Evolutionary conservation across 306 rosid species (phyloP).

Genomic region (Prunus armeniaca): DNA sequence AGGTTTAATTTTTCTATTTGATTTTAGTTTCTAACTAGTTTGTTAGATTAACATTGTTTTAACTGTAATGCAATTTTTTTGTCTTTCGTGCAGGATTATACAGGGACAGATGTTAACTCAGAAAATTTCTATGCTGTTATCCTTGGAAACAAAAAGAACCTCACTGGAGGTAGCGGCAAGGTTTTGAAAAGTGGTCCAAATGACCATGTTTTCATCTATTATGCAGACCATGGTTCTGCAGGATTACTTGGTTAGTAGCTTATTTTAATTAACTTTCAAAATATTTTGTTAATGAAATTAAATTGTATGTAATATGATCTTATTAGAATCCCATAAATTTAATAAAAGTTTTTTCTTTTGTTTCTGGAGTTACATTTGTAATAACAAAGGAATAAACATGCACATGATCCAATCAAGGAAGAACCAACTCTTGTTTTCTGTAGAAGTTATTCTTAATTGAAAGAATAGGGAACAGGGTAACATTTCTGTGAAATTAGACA

Average conservation of each 20-base stretch:
- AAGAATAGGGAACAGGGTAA: too few species aligned
- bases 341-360: too few species aligned
- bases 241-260: constrained; percentile 42
- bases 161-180: constrained; percentile 69
- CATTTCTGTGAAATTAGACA: not conserved
- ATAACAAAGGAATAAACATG: too few species aligned
- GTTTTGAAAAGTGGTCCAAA: constrained; percentile 53
- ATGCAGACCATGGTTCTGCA: constrained; percentile 50
- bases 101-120: constrained; percentile 18
- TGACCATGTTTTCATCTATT: constrained; percentile 62
- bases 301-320: not conserved
- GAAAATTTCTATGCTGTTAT: constrained; percentile 49
- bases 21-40: not conserved
- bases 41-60: not conserved
- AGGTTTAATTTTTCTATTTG: constrained; percentile 9
- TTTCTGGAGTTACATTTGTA: too few species aligned
- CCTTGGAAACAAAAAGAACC: constrained; percentile 48
- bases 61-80: not conserved
- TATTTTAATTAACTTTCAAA: not conserved
- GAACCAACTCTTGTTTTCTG: not conserved
- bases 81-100: constrained; percentile 37
- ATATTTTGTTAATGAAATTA: too few species aligned
- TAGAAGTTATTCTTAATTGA: too few species aligned
- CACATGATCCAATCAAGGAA: not conserved
- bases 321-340: too few species aligned